Evolutionary conservation across 352 stramenopile species (phyloP), one percentile per base, ranked within the genome.

Genomic region (Globisporangium solare): DNA sequence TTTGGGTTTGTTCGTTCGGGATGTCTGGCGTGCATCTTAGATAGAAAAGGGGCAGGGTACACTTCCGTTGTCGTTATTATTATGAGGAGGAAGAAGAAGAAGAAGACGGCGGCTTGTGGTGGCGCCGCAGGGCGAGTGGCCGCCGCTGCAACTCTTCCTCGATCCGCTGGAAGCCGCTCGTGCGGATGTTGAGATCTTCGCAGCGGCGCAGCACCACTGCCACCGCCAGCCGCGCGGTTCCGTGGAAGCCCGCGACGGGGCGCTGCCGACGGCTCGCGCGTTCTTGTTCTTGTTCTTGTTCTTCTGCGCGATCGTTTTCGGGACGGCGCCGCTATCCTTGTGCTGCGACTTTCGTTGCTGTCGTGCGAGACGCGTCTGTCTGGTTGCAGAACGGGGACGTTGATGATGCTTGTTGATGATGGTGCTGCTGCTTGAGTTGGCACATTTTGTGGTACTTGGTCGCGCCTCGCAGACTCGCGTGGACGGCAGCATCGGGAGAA

Each of bases 141-240:
- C 60, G 42, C 21, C 72, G 71, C 64, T 73, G 57, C 20, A 74
- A 73, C 35, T 74, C 65, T 60, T 92, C 83, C 51, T 89, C 76
- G 59, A 92, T 92, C 56, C 67, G 82, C 62, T 92, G 83, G 64
- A 92, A 92, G 57, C 83, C 83, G 49, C 78, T 78, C 3, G 79
- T 92, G 41, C 79, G 79, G 37, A 89, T 69, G 54, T 76, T 64
- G 39, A 86, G 40, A 50, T 88, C 79, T 22, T 86, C 73, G 62
- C 82, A 92, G 53, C 73, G 76, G 62, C 79, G 75, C 60, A 89
- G 67, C 55, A 87, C 74, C 18, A n/a, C n/a, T n/a, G n/a, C n/a
- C n/a, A n/a, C n/a, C n/a, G n/a, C n/a, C n/a, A n/a, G n/a, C n/a
- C n/a, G n/a, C n/a, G n/a, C n/a, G n/a, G n/a, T n/a, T n/a, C 24